These are phyloP conservation scores for Lupinus albus DNA, from an alignment of 306 rosid species.

Conservation along the genomic window DNA sequence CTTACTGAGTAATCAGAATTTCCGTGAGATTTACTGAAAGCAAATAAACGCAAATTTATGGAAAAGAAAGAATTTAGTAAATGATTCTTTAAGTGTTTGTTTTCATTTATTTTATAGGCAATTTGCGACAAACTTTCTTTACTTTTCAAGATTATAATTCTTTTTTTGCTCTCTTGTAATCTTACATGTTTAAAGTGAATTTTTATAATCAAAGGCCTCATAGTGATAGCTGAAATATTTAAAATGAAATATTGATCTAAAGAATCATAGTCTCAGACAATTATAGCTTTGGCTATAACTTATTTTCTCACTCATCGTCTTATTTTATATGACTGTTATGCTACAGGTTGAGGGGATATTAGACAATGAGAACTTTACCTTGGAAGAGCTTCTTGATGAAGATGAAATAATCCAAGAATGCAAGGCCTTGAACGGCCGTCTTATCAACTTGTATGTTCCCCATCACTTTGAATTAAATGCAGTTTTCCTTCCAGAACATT, in stretches of 20 bases:
- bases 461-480: conserved; percentile 11
- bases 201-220: conserved; percentile 1
- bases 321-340: conserved; percentile 24
- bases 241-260: background rate
- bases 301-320: conserved; percentile 27
- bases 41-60: background rate
- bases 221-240: background rate
- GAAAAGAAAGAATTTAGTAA: background rate
- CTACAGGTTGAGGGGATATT: conserved; percentile 78
- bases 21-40: too few relatives aligned
- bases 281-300: background rate
- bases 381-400: conserved; percentile 96
- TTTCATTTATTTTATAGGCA: conserved; percentile 7
- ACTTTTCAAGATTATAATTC: conserved; percentile 21
- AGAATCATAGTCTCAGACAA: background rate
- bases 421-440: conserved; percentile 96
- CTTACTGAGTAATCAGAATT: background rate
- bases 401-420: conserved; percentile 97
- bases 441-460: conserved; percentile 75
- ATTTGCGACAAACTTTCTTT: conserved; percentile 8
- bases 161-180: conserved; percentile 1
- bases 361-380: conserved; percentile 84
- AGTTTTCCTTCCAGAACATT: background rate
- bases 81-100: background rate
- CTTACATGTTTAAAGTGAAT: background rate